Base-by-base conservation (phyloP, 2,329 filamentous ascomycete species). In the Arthrobotrys conoides region DNA sequence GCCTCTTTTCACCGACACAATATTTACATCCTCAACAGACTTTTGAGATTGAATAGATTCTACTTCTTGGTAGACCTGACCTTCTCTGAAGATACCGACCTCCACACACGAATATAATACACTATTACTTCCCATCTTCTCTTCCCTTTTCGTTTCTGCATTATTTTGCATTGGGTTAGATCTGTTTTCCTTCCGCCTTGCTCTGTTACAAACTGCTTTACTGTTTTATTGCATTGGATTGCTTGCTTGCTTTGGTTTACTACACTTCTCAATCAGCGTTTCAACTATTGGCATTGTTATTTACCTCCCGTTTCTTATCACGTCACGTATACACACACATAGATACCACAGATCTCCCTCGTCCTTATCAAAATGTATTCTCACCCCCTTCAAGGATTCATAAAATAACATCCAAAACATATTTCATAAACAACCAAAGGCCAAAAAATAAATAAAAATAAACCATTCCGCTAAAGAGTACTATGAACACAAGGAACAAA, bases 401-500 rank as follows among this genome's bases (percentile, higher is more conserved):
- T 30, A 30, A 30, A 30, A 30, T 30, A 30, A 30, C 6, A 30
- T 30, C 27, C 27, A 30, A 30, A 30, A 30, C n/a, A n/a, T n/a
- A n/a, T n/a, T 30, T 55, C 24, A 51, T 30, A 24, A 33, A 30
- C n/a, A 53, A 55, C 33, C 8, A 10, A 10, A 8, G 16, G n/a
- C 9, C 2, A 36, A 20, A 59, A 38, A 20, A 24, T 12, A n/a
- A n/a, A n/a, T n/a, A n/a, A n/a, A n/a, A n/a, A n/a, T n/a, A n/a
- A n/a, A n/a, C n/a, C n/a, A n/a, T n/a, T n/a, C n/a, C 57, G 57
- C 57, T 61, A 61, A n/a, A 61, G 16, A 27, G 9, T 38, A 55
- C 51, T 55, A 36, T 36, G 33, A 36, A 55, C 33, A 10, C n/a
- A 20, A 36, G 18, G 36, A 22, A 9, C 16, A 18, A 1, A 59